Conservation (phyloP, 305 asterid genomes). For the Withania somnifera region DNA sequence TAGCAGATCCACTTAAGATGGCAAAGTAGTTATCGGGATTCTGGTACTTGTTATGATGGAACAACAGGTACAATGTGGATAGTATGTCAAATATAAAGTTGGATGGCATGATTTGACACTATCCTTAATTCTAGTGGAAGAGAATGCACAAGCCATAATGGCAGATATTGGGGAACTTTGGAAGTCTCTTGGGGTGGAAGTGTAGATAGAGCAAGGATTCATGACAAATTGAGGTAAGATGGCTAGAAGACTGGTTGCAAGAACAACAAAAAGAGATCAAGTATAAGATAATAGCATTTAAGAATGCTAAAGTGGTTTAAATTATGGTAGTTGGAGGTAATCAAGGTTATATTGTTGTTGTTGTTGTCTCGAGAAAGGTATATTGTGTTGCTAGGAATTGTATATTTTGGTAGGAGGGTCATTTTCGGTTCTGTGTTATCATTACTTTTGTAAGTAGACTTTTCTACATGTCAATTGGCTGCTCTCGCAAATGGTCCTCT, state of each 20-base stretch:
- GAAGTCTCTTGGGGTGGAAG: background rate
- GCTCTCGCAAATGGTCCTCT: background rate
- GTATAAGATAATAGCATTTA: background rate
- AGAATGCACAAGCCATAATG: background rate
- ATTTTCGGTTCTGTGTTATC: background rate
- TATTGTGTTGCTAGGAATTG: background rate
- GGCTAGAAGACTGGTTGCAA: background rate
- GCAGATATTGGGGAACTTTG: background rate
- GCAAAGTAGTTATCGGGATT: background rate
- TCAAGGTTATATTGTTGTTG: background rate
- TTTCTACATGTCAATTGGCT: background rate
- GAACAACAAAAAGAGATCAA: background rate
- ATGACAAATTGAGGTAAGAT: background rate
- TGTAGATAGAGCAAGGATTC: background rate
- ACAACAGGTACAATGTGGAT: background rate
- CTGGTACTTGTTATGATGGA: background rate
- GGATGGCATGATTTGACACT: background rate
- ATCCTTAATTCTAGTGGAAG: background rate
- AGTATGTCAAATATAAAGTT: background rate
- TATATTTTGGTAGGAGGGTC: background rate
- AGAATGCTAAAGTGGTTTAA: background rate
- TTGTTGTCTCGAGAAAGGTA: background rate
- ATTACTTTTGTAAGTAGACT: background rate
- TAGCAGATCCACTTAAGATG: background rate
- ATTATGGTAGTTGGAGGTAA: background rate